phyloP scores from a whole-genome alignment of 768 basidiomycete genomes.

The Porpolomopsis calyptriformis region DNA sequence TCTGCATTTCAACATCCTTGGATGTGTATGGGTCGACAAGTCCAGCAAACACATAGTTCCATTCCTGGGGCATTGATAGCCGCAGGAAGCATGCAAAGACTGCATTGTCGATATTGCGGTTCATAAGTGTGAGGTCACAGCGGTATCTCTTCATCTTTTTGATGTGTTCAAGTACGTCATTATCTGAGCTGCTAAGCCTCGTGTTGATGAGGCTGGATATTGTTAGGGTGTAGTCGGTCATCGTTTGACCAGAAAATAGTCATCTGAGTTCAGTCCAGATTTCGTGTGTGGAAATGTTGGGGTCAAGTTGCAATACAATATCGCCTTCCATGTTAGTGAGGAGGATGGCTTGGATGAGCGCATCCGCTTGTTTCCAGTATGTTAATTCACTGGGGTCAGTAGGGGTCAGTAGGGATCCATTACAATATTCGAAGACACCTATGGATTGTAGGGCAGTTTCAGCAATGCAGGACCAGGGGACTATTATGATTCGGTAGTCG shows the following conservation, averaged over 20 bases:
- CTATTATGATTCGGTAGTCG: too few species aligned
- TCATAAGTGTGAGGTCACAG: not conserved
- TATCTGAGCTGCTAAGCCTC: not conserved
- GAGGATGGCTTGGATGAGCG: not conserved
- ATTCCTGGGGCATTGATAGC: not conserved
- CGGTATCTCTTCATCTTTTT: not conserved
- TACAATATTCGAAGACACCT: not conserved
- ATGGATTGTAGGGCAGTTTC: not conserved
- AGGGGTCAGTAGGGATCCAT: not conserved
- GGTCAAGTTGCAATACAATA: not conserved
- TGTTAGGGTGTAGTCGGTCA: not conserved
- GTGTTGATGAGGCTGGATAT: not conserved
- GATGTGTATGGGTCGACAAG: not conserved
- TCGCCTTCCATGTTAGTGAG: not conserved
- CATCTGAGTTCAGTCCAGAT: not conserved
- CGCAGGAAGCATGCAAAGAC: not conserved
- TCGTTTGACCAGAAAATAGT: not conserved
- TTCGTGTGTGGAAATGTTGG: not conserved
- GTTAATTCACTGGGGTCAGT: not conserved
- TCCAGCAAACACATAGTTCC: conserved; percentile 1
- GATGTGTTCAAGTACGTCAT: not conserved
- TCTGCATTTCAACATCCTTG: not conserved
- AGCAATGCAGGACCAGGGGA: not conserved
- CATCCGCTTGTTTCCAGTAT: not conserved
- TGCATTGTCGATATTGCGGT: not conserved